Conservation (phyloP, 2,329 filamentous ascomycete species). For the Fusarium armeniacum region DNA sequence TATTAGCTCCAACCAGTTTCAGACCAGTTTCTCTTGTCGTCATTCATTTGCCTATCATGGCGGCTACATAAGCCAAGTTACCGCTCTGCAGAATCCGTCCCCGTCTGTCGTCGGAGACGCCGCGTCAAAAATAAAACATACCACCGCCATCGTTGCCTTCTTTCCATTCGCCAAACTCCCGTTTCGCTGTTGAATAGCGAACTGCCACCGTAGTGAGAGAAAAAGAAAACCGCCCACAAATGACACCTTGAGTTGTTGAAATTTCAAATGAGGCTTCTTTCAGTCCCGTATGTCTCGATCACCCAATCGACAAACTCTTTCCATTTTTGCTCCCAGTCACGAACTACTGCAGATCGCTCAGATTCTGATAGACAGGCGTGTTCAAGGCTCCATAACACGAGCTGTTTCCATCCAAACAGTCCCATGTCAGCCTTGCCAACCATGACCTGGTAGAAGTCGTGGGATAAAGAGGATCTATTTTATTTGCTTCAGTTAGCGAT, state of each 20-base stretch:
- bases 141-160: not conserved
- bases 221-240: not conserved
- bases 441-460: conserved; percentile 84
- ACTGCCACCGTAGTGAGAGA: not conserved
- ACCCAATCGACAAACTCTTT: conserved; percentile 68
- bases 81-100: not conserved
- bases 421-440: conserved; percentile 76
- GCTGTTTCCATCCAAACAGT: conserved; percentile 78
- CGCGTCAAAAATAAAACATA: not conserved
- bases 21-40: not conserved
- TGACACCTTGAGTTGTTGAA: not conserved
- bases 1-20: not conserved
- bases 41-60: conserved; percentile 11
- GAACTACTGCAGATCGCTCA: conserved; percentile 56
- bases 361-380: conserved; percentile 67
- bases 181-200: conserved; percentile 2
- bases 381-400: conserved; percentile 73
- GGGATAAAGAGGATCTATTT: conserved; percentile 75
- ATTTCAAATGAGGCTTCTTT: conserved; percentile 12
- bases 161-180: conserved; percentile 29
- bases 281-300: conserved; percentile 57
- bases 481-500: conserved; percentile 50
- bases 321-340: conserved; percentile 70
- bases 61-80: not conserved
- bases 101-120: not conserved